A percentile compares a stretch with the other conserved stretches of the same genome.
phyloP scores from a whole-genome alignment of 2,329 filamentous ascomycete species.

The Periconia digitata region DNA sequence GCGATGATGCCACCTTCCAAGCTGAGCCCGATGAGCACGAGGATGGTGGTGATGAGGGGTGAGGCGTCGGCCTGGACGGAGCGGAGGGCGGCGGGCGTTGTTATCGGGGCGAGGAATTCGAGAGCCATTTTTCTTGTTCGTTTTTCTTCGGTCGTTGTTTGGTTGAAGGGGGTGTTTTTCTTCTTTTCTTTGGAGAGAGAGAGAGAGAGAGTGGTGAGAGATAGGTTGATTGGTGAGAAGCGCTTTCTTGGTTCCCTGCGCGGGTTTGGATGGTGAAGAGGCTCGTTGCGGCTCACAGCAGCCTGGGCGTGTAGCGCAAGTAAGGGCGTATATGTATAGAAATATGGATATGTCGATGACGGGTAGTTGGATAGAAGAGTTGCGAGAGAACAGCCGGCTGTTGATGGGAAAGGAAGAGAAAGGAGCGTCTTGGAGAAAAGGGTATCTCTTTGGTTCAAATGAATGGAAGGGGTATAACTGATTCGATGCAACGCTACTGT shows the following conservation, averaged over 20 bases:
- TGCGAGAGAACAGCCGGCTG: conserved; percentile 10
- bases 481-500: neutral
- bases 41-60: conserved; percentile 81
- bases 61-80: conserved; percentile 61
- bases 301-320: no score
- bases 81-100: conserved; percentile 33
- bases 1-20: conserved; percentile 25
- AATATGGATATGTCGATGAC: neutral
- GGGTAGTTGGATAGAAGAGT: neutral
- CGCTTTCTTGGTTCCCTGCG: no score
- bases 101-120: conserved; percentile 35
- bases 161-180: neutral
- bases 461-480: no score
- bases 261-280: no score
- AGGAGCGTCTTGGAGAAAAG: neutral
- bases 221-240: no score
- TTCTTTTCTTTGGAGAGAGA: neutral
- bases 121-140: conserved; percentile 22
- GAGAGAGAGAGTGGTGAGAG: no score
- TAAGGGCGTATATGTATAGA: conserved; percentile 2
- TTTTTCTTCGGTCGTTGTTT: neutral
- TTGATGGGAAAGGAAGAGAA: neutral
- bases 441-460: neutral
- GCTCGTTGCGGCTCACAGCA: no score
- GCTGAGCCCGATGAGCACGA: conserved; percentile 72